Base-by-base conservation (phyloP, 2,329 filamentous ascomycete genomes). In the Trichocomaceae sp. region DNA sequence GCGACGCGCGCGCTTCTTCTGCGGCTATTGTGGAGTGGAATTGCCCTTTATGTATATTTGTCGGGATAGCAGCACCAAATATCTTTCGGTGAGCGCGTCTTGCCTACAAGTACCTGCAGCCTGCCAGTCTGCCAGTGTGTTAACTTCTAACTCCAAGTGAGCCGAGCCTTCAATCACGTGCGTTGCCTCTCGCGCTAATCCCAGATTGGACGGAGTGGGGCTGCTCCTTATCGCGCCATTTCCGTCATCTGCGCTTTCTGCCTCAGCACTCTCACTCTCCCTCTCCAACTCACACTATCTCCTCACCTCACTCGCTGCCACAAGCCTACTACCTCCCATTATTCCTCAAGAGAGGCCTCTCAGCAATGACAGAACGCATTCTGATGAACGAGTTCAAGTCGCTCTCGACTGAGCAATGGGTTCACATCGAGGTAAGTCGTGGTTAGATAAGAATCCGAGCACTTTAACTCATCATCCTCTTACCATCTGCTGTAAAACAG, bases 341-440 rank as follows among this genome's bases (percentile, higher is more conserved):
- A 26, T 26, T 26, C 23, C 23, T 26, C 23, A 26, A 7, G 23
- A 7, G 7, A 26, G 7, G 7, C 23, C 17, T 2, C 39, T 3
- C 12, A 17, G 2, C 19, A 35, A 56, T 56, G 54, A 48, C 88
- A 35, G 86, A 91, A 73, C 85, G 89, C 65, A 86, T 95, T 50
- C 80, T 97, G 54, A 90, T 95, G 87, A 87, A 87, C 63, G 92
- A 97, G 78, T 84, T 89, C 75, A 86, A 87, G 71, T 79, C 82
- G 45, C 80, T 97, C 41, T 79, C 83, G 53, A 90, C 93, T 71
- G 91, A 96, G 79, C 90, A 89, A 69, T 99, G 92, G 92, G 87
- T 95, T 17, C 83, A 92, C 63, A 89, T 96, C 62, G 87, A 95
- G 69, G 88, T 90, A 72, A 59, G 81, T 66, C 42, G 49, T 39